These are phyloP conservation scores for Phytomonas sp. DNA, from an alignment of 208 protist genomes.

Conservation along the genomic window DNA sequence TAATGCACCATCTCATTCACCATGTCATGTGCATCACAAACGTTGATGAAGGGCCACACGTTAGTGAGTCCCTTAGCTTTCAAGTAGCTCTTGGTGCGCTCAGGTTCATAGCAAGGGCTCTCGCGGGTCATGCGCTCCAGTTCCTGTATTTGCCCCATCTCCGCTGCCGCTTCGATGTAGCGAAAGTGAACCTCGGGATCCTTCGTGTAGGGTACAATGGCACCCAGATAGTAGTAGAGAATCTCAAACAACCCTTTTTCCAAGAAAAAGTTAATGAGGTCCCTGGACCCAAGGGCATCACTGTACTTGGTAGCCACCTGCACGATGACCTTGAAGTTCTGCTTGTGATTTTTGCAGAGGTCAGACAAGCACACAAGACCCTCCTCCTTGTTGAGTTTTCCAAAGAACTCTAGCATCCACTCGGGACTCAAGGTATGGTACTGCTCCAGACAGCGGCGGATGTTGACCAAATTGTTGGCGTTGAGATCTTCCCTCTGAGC, in stretches of 20 bases:
- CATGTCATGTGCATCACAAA: slow-evolving; percentile 99
- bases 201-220: slow-evolving; percentile 93
- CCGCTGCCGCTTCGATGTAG: slow-evolving; percentile 99
- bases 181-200: slow-evolving; percentile 99
- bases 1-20: slow-evolving; percentile 98
- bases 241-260: slow-evolving; percentile 94
- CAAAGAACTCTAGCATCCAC: slow-evolving; percentile 97
- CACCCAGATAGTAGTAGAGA: slow-evolving; percentile 96
- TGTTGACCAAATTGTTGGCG: slow-evolving; percentile 91
- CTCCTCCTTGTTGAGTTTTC: slow-evolving; percentile 92
- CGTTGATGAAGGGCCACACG: slow-evolving; percentile 99
- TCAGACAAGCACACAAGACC: slow-evolving; percentile 96
- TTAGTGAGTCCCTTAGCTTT: slow-evolving; percentile 98
- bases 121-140: slow-evolving; percentile 99
- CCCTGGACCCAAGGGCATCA: slow-evolving; percentile 90
- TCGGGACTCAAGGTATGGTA: slow-evolving; percentile 90
- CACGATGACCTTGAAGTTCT: slow-evolving; percentile 98
- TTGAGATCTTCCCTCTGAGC: slow-evolving; percentile 70
- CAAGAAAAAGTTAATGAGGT: slow-evolving; percentile 96
- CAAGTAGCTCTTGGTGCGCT: slow-evolving; percentile 98
- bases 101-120: slow-evolving; percentile 95
- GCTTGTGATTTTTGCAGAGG: slow-evolving; percentile 92
- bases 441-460: slow-evolving; percentile 97
- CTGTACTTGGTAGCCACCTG: slow-evolving; percentile 98
- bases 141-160: slow-evolving; percentile 96